Percentiles rank a stretch among this genome's conserved stretches.
phyloP scores from a whole-genome alignment of 805 yeast species.

The Kuraishia floccosa region DNA sequence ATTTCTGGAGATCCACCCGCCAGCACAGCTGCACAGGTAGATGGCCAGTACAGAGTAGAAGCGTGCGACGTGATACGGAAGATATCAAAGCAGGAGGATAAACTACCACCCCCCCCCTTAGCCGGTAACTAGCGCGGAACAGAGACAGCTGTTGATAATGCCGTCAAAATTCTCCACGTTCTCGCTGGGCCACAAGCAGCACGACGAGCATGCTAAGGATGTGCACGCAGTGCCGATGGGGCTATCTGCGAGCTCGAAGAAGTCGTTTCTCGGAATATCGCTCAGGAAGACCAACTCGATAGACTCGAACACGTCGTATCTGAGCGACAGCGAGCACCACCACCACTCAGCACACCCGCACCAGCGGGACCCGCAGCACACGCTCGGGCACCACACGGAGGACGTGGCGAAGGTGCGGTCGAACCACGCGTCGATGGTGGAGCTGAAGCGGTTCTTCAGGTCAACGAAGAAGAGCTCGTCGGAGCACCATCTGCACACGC shows the following conservation, averaged over 20 bases:
- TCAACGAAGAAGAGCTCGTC: slow-evolving; percentile 34
- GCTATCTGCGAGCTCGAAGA: neutral
- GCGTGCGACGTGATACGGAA: too few relatives aligned
- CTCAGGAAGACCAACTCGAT: slow-evolving; percentile 16
- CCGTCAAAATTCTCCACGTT: too few relatives aligned
- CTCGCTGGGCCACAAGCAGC: too few relatives aligned
- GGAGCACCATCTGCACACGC: too few relatives aligned
- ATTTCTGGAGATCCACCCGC: too few relatives aligned
- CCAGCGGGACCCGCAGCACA: neutral
- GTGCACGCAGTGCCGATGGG: neutral
- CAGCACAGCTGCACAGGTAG: too few relatives aligned
- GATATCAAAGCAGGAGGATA: too few relatives aligned
- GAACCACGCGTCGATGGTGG: slow-evolving; percentile 43
- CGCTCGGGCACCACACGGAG: neutral
- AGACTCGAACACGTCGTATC: slow-evolving; percentile 15
- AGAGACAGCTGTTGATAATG: too few relatives aligned
- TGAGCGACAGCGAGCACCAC: slow-evolving; percentile 13
- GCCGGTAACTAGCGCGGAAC: too few relatives aligned
- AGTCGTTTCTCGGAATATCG: slow-evolving; percentile 16
- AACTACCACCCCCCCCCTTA: too few relatives aligned
- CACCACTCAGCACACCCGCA: neutral
- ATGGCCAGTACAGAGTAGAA: too few relatives aligned
- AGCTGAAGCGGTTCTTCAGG: slow-evolving; percentile 61
- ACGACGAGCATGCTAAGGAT: too few relatives aligned
- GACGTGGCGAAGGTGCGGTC: neutral